Percentiles rank a stretch among this genome's conserved stretches.
Conservation (phyloP, 371 early-diverging fungal genomes). For the Rhizopus microsporus region DNA sequence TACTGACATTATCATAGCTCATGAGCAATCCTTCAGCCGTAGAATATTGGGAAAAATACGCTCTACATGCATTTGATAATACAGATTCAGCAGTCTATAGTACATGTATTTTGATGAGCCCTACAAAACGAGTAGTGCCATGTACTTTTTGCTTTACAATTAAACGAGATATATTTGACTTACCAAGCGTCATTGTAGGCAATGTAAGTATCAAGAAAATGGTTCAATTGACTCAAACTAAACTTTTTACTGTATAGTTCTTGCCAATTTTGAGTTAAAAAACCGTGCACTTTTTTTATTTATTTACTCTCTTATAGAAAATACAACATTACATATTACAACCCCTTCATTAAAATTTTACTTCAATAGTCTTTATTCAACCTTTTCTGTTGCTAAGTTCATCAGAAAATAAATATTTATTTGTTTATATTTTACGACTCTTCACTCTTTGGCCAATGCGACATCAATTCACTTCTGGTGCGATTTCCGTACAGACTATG, state of each 20-base stretch:
- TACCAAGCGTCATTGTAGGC: constrained; percentile 83
- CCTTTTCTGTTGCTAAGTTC: no score
- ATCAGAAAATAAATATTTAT: no score
- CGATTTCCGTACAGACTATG: neutral
- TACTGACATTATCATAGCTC: constrained; percentile 45
- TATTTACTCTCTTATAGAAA: neutral
- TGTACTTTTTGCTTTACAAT: constrained; percentile 92
- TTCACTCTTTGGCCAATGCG: neutral
- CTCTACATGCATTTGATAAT: constrained; percentile 85
- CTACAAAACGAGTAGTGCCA: constrained; percentile 68
- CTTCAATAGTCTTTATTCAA: no score
- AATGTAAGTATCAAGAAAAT: constrained; percentile 43
- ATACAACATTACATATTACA: neutral
- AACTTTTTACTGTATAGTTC: constrained; percentile 17
- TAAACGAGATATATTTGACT: constrained; percentile 90
- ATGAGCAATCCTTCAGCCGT: constrained; percentile 89
- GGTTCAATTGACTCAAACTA: neutral
- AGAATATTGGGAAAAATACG: constrained; percentile 92
- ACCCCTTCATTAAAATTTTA: no score
- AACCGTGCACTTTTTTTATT: constrained; percentile 4
- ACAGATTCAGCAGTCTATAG: constrained; percentile 82
- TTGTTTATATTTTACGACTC: neutral
- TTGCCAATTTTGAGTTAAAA: constrained; percentile 34
- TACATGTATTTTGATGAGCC: constrained; percentile 72
- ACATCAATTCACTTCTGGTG: no score